Conservation (phyloP, 2,329 filamentous ascomycete genomes). For the Epichloe elymi region DNA sequence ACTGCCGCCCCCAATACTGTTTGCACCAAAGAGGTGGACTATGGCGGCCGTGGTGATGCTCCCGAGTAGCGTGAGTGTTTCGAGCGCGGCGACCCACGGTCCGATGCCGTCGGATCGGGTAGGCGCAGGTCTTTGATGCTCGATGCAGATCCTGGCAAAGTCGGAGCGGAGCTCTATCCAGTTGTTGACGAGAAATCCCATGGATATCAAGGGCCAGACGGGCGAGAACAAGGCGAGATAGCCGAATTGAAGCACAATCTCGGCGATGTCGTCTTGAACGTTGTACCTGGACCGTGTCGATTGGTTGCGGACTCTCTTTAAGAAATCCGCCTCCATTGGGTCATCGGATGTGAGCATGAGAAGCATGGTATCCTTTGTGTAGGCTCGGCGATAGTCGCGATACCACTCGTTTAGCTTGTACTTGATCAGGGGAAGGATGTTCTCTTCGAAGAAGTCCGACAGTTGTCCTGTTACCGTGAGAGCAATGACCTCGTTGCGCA, state of each 20-base stretch:
- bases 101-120: conserved; percentile 61
- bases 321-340: conserved; percentile 49
- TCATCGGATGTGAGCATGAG: conserved; percentile 39
- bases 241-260: conserved; percentile 62
- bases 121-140: conserved; percentile 58
- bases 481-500: conserved; percentile 62
- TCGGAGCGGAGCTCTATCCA: conserved; percentile 68
- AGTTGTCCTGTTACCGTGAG: conserved; percentile 62
- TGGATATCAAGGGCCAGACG: conserved; percentile 60
- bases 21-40: conserved; percentile 56
- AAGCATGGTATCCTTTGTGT: conserved; percentile 28
- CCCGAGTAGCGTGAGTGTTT: conserved; percentile 58
- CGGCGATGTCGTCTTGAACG: conserved; percentile 58
- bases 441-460: conserved; percentile 58
- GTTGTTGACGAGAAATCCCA: conserved; percentile 64
- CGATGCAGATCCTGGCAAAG: conserved; percentile 62
- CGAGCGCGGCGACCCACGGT: conserved; percentile 56
- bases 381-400: conserved; percentile 22
- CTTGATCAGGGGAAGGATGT: conserved; percentile 56
- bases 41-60: conserved; percentile 60
- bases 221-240: conserved; percentile 62
- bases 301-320: conserved; percentile 51
- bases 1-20: conserved; percentile 39
- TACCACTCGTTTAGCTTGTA: conserved; percentile 39
- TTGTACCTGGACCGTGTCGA: conserved; percentile 57